Base-by-base conservation (phyloP, 345 rosid genomes). In the Clarkia xantiana region DNA sequence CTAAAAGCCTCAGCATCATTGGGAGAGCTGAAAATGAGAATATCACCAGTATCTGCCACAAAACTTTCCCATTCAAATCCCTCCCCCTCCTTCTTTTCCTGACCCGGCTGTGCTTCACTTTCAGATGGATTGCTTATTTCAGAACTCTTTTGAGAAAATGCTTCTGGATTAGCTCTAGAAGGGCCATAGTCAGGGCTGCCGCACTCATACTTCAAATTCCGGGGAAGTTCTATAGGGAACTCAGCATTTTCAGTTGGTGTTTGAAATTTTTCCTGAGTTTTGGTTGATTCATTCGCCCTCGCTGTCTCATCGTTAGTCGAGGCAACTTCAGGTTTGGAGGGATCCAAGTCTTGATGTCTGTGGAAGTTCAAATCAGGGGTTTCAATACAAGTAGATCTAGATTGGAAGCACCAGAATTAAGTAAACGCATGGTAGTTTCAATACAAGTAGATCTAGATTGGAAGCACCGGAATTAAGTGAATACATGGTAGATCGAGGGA, bases 11-110 rank as follows among this genome's bases (percentile, higher is more conserved):
- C 86, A 0, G 94, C 62, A 56, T 69, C 93, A 52, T 76, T 66
- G 2, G 83, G 89, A 49, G 91, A 81, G 38, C 75, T 78, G 58
- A 86, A 91, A n/a, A 83, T 74, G 18, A 91, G 66, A 22, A 86
- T 47, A 29, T 73, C 89, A 12, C 82, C 51, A 18, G 80, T 54
- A 58, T 81, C 80, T 20, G 77, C 60, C 46, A 70, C 70, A 61
- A 76, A 51, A 61, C 46, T 62, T 44, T 69, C 91, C 81, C 83
- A 72, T 16, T 62, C 75, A 63, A 73, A 75, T 52, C 62, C 20
- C 11, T 15, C 19, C 13, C 11, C 53, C 11, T 18, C 12, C 80
- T 22, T 74, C 80, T 22, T 74, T 39, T 45, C 55, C 60, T 23
- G 71, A 82, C n/a, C 51, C 66, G 51, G 57, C 66, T 18, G 47